Conservation (phyloP, 768 basidiomycete genomes). For the Hericium rajendrae region DNA sequence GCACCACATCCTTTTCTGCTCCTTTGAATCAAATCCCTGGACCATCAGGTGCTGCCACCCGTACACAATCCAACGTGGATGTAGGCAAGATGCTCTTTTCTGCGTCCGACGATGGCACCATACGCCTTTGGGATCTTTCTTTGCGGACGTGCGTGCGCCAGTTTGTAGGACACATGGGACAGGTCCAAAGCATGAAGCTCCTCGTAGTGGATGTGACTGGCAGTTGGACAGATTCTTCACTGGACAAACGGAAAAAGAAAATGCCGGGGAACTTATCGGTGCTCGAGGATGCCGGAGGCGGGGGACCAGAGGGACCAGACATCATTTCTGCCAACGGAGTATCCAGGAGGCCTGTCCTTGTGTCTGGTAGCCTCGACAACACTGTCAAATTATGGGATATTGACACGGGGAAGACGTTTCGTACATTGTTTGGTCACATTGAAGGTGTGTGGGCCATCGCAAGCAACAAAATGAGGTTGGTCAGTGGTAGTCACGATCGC, state of each 20-base stretch:
- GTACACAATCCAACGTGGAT: slow-evolving; percentile 43
- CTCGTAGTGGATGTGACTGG: slow-evolving; percentile 44
- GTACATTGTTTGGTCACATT: slow-evolving; percentile 93
- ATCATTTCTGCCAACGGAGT: not conserved
- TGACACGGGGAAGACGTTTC: slow-evolving; percentile 64
- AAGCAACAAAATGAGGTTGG: slow-evolving; percentile 82
- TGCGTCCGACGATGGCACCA: slow-evolving; percentile 88
- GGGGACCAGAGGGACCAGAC: not conserved
- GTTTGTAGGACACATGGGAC: slow-evolving; percentile 85
- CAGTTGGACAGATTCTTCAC: not conserved
- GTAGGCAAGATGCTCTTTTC: slow-evolving; percentile 95
- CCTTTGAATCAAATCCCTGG: not conserved
- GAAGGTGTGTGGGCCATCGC: slow-evolving; percentile 98
- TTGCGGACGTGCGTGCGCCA: slow-evolving; percentile 70
- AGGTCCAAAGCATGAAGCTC: slow-evolving; percentile 86
- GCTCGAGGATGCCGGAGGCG: not conserved
- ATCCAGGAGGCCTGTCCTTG: slow-evolving; percentile 48
- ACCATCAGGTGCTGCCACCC: slow-evolving; percentile 19
- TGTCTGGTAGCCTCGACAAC: slow-evolving; percentile 89
- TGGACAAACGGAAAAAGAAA: not conserved
- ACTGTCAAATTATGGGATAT: slow-evolving; percentile 97
- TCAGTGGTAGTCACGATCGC: slow-evolving; percentile 89
- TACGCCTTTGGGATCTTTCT: slow-evolving; percentile 90
- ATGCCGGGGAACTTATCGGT: too few species aligned
- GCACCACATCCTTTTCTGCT: not conserved